These are phyloP conservation scores for Coemansia asiatica DNA, from an alignment of 192 early-diverging fungal genomes.

Conservation along the genomic window DNA sequence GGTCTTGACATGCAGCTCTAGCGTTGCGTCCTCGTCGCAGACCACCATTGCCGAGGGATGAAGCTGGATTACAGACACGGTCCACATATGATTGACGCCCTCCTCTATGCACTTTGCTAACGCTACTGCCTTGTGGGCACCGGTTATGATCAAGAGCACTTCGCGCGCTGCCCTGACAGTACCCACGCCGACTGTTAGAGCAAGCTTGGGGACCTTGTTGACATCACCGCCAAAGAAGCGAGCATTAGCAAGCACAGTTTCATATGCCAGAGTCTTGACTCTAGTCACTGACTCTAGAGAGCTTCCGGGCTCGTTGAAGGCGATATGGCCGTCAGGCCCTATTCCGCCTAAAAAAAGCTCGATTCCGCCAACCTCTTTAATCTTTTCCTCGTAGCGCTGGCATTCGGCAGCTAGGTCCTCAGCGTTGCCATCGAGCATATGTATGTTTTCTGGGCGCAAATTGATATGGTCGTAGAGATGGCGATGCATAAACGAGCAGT, in stretches of 20 bases:
- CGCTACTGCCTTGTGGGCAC: slow-evolving; percentile 82
- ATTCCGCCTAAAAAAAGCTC: slow-evolving; percentile 87
- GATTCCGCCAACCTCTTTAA: slow-evolving; percentile 74
- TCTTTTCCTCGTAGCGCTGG: slow-evolving; percentile 74
- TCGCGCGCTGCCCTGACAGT: slow-evolving; percentile 86
- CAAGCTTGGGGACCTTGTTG: slow-evolving; percentile 84
- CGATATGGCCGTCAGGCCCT: slow-evolving; percentile 88
- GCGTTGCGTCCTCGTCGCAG: slow-evolving; percentile 85
- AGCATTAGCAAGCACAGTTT: slow-evolving; percentile 84
- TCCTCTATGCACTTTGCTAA: slow-evolving; percentile 82
- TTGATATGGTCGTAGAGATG: slow-evolving; percentile 85
- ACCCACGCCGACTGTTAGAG: slow-evolving; percentile 85
- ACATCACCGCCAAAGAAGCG: slow-evolving; percentile 86
- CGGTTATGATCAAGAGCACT: slow-evolving; percentile 81
- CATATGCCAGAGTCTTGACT: slow-evolving; percentile 87
- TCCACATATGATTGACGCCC: slow-evolving; percentile 91
- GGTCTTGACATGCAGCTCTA: slow-evolving; percentile 88
- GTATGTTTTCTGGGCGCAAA: slow-evolving; percentile 71
- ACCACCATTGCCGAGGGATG: slow-evolving; percentile 81
- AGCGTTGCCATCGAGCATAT: slow-evolving; percentile 84
- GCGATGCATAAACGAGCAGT: slow-evolving; percentile 87
- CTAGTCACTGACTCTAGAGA: slow-evolving; percentile 78
- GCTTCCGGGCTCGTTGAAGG: slow-evolving; percentile 88
- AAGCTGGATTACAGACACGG: slow-evolving; percentile 79
- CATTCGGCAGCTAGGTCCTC: slow-evolving; percentile 79